Evolutionary conservation across 2,329 filamentous ascomycete genomes (phyloP).

Genomic region (Aureobasidium melanogenum): DNA sequence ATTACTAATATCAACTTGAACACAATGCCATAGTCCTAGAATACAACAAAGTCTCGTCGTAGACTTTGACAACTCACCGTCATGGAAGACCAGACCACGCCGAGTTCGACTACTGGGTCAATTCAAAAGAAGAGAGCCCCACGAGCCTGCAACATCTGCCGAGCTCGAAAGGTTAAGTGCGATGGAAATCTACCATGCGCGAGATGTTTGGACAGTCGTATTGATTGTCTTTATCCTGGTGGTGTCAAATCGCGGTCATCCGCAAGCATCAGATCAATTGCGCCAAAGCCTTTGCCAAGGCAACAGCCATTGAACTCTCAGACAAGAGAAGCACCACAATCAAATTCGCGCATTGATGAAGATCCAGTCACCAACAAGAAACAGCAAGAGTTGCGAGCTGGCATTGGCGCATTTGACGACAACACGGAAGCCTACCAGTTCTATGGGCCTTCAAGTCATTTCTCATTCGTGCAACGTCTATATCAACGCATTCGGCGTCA

Average conservation of each 20-base stretch:
- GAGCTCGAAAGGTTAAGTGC: conserved; percentile 11
- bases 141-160: conserved; percentile 7
- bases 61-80: neutral
- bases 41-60: neutral
- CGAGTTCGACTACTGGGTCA: neutral
- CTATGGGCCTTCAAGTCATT: conserved; percentile 8
- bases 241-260: neutral
- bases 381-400: conserved; percentile 10
- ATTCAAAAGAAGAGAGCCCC: neutral
- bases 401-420: conserved; percentile 5
- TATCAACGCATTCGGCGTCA: conserved; percentile 5
- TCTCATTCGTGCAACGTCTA: conserved; percentile 7
- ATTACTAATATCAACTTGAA: neutral
- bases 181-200: neutral
- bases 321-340: neutral
- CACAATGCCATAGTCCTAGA: neutral
- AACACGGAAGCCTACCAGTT: conserved; percentile 10
- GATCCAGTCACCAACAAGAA: conserved; percentile 3
- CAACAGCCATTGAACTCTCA: neutral
- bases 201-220: neutral
- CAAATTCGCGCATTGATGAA: neutral
- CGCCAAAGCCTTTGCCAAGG: neutral
- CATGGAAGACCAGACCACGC: neutral
- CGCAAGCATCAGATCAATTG: neutral
- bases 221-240: neutral